These are phyloP conservation scores for Talaromyces sp. DNA, from an alignment of 2,329 filamentous ascomycete genomes.

Conservation along the genomic window DNA sequence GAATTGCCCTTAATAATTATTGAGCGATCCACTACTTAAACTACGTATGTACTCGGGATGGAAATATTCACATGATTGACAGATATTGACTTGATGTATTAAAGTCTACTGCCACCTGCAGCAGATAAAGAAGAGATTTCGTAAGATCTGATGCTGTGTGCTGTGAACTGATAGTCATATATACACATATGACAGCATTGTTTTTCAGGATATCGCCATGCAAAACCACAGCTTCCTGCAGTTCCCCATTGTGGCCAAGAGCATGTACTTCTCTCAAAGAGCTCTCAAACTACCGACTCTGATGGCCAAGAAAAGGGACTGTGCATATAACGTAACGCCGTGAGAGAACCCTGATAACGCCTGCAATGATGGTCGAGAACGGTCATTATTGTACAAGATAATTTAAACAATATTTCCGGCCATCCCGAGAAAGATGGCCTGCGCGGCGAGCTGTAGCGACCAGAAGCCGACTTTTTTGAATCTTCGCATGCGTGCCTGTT, in stretches of 20 bases:
- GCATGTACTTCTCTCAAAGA: too few relatives aligned
- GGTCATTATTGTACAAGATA: constrained; percentile 18
- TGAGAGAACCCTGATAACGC: not conserved
- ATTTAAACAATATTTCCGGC: constrained; percentile 66
- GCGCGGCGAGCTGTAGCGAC: constrained; percentile 86
- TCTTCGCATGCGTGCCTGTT: constrained; percentile 75
- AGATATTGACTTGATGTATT: too few relatives aligned
- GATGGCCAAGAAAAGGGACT: not conserved
- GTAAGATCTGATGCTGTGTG: not conserved
- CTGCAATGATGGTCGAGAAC: constrained; percentile 10
- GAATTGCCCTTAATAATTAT: not conserved
- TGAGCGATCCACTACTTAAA: too few relatives aligned
- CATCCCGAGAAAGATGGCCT: constrained; percentile 91
- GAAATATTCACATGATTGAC: not conserved
- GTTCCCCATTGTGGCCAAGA: not conserved
- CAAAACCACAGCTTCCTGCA: not conserved
- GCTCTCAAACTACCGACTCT: not conserved
- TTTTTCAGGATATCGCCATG: not conserved
- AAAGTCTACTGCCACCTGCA: not conserved
- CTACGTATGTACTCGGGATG: too few relatives aligned
- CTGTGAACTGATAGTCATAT: not conserved
- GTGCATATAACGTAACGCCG: not conserved
- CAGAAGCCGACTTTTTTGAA: constrained; percentile 96
- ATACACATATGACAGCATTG: not conserved
- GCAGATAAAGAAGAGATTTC: not conserved